These are phyloP conservation scores for Elsinoe batatas DNA, from an alignment of 2,329 filamentous ascomycete species.

Conservation along the genomic window DNA sequence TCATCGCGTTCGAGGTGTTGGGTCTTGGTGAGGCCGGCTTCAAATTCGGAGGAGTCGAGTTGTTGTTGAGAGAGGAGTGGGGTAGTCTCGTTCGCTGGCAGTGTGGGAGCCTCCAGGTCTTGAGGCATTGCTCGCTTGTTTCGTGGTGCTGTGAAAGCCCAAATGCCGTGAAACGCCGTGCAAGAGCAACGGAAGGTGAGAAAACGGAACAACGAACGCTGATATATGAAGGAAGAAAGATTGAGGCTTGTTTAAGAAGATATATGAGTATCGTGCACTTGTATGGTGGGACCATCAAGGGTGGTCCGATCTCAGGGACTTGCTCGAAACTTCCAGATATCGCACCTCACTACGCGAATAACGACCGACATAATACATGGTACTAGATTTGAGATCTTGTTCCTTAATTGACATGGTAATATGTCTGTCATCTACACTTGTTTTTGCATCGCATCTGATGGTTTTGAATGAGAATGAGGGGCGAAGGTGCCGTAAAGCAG, in stretches of 20 bases:
- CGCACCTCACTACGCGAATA: too few relatives aligned
- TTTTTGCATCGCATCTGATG: too few relatives aligned
- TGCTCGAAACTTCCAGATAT: not conserved
- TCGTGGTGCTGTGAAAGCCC: not conserved
- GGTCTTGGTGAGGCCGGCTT: not conserved
- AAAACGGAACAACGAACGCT: not conserved
- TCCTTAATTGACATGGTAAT: too few relatives aligned
- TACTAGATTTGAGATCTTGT: too few relatives aligned
- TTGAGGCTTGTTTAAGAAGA: too few relatives aligned
- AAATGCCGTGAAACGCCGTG: too few relatives aligned
- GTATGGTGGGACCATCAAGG: not conserved
- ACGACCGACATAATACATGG: too few relatives aligned
- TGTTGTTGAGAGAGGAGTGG: not conserved
- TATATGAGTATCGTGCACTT: too few relatives aligned
- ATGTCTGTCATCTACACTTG: too few relatives aligned
- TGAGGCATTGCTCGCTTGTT: not conserved
- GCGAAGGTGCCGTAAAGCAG: too few relatives aligned
- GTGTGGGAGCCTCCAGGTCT: not conserved
- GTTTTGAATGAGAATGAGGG: too few relatives aligned
- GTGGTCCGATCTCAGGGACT: not conserved
- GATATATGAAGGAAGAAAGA: not conserved
- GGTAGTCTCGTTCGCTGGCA: not conserved
- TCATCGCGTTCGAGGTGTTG: constrained; percentile 18
- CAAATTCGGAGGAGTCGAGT: not conserved
- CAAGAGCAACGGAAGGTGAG: not conserved